Evolutionary conservation across 2,329 filamentous ascomycete species (phyloP).

Genomic region (Colletotrichum tofieldiae): DNA sequence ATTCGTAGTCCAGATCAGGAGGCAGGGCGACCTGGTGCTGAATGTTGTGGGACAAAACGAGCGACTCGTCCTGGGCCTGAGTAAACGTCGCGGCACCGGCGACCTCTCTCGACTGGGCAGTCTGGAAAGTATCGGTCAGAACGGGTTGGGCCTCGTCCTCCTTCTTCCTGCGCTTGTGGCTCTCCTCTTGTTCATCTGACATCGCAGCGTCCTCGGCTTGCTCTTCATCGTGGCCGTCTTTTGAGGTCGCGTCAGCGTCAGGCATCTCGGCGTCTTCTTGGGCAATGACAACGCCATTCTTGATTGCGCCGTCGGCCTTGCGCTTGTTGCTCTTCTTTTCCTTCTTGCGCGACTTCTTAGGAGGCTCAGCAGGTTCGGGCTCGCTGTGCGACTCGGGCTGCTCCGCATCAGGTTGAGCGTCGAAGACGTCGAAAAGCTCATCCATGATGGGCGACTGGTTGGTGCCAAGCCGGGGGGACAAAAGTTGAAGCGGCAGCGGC

Average conservation of each 20-base stretch:
- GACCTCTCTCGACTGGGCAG: conserved; percentile 92
- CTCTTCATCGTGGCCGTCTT: conserved; percentile 52
- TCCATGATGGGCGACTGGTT: conserved; percentile 67
- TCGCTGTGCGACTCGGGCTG: conserved; percentile 59
- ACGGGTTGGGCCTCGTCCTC: conserved; percentile 80
- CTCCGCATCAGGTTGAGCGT: conserved; percentile 70
- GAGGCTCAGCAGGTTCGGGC: conserved; percentile 54
- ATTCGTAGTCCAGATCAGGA: conserved; percentile 93
- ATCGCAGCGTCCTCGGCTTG: conserved; percentile 49
- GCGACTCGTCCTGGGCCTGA: conserved; percentile 74
- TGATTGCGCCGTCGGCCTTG: conserved; percentile 85
- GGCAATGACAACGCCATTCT: conserved; percentile 58
- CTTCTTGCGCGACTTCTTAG: conserved; percentile 62
- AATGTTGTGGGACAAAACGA: conserved; percentile 96
- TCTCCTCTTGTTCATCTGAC: conserved; percentile 56
- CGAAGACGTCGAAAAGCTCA: conserved; percentile 87
- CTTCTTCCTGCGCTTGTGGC: conserved; percentile 74
- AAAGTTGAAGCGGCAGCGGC: background rate
- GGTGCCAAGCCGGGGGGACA: background rate
- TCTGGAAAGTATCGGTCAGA: conserved; percentile 94
- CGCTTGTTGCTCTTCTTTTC: conserved; percentile 85
- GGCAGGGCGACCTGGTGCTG: conserved; percentile 97
- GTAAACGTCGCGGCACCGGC: conserved; percentile 82
- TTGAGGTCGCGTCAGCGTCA: conserved; percentile 60
- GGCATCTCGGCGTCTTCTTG: conserved; percentile 59